A percentile compares a stretch with the other conserved stretches of the same genome.
These are phyloP conservation scores for Fragilariopsis cylindrus DNA, from an alignment of 108 stramenopile genomes.

Conservation along the genomic window DNA sequence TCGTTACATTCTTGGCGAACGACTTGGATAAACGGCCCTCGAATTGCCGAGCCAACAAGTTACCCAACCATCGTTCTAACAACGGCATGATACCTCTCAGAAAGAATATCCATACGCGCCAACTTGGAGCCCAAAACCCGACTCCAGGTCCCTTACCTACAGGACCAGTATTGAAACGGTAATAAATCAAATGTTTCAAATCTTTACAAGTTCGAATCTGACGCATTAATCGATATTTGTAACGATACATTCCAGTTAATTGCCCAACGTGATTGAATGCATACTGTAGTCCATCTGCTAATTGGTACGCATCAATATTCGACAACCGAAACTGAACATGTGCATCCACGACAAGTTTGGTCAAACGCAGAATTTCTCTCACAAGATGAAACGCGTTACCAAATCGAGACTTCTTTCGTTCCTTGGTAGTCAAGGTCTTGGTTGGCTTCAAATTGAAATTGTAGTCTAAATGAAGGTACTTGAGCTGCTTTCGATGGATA, in stretches of 20 bases:
- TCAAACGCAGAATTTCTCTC: constrained; percentile 97
- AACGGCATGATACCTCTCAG: constrained; percentile 96
- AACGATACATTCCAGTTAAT: constrained; percentile 99
- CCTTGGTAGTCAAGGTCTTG: constrained; percentile 99
- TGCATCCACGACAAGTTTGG: constrained; percentile 98
- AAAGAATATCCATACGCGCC: constrained; percentile 99
- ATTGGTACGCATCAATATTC: constrained; percentile 98
- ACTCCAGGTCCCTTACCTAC: constrained; percentile 99
- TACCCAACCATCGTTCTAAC: constrained; percentile 98
- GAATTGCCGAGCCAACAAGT: constrained; percentile 97
- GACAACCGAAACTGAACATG: constrained; percentile 98
- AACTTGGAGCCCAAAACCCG: constrained; percentile 99
- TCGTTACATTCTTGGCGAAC: constrained; percentile 97
- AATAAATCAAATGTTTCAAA: constrained; percentile 99
- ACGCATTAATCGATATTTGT: constrained; percentile 99
- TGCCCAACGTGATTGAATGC: constrained; percentile 99
- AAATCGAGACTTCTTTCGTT: constrained; percentile 97
- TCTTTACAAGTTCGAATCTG: constrained; percentile 99
- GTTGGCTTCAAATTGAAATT: constrained; percentile 99
- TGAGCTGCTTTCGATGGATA: constrained; percentile 97
- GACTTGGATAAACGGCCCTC: constrained; percentile 97
- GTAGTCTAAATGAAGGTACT: constrained; percentile 99
- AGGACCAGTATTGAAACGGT: constrained; percentile 99
- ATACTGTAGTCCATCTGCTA: constrained; percentile 99
- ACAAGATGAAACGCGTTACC: constrained; percentile 98